A percentile compares a stretch with the other conserved stretches of the same genome.
These are phyloP conservation scores for Bruguiera sexangula DNA, from an alignment of 345 rosid species.

Conservation along the genomic window DNA sequence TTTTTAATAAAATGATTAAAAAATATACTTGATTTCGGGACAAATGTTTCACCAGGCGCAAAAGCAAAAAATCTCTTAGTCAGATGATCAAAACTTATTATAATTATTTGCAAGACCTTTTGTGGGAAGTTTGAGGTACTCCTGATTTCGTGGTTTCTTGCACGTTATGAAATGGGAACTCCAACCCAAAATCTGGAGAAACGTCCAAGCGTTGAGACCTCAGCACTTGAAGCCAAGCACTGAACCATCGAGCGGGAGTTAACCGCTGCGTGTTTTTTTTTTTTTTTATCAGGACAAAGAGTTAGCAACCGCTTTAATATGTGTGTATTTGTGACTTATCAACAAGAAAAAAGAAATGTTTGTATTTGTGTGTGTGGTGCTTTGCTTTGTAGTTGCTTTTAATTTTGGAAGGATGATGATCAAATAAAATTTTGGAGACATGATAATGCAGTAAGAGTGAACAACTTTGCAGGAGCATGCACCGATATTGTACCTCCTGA, in stretches of 20 bases:
- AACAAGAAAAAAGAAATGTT: too few relatives aligned
- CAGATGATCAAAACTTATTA: not conserved
- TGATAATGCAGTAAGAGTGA: too few relatives aligned
- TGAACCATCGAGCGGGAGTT: not conserved
- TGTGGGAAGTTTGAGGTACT: constrained; percentile 16
- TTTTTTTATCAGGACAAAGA: too few relatives aligned
- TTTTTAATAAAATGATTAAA: not conserved
- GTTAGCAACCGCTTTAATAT: too few relatives aligned
- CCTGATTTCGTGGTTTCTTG: constrained; percentile 7
- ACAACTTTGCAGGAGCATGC: not conserved
- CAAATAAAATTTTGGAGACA: too few relatives aligned
- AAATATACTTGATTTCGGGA: constrained; percentile 13
- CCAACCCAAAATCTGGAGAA: not conserved
- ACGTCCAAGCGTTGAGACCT: constrained; percentile 1
- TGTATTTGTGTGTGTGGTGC: too few relatives aligned
- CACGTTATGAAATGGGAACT: constrained; percentile 20
- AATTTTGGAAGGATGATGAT: too few relatives aligned
- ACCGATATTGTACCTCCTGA: too few relatives aligned
- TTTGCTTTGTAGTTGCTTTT: too few relatives aligned
- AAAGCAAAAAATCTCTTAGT: not conserved
- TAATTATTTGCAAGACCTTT: not conserved
- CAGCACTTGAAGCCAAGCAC: not conserved
- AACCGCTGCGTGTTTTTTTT: not conserved
- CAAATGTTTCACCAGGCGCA: not conserved
- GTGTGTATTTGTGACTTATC: too few relatives aligned